Evolutionary conservation across 2,329 filamentous ascomycete genomes (phyloP).

Genomic region (Colletotrichum abscissum): DNA sequence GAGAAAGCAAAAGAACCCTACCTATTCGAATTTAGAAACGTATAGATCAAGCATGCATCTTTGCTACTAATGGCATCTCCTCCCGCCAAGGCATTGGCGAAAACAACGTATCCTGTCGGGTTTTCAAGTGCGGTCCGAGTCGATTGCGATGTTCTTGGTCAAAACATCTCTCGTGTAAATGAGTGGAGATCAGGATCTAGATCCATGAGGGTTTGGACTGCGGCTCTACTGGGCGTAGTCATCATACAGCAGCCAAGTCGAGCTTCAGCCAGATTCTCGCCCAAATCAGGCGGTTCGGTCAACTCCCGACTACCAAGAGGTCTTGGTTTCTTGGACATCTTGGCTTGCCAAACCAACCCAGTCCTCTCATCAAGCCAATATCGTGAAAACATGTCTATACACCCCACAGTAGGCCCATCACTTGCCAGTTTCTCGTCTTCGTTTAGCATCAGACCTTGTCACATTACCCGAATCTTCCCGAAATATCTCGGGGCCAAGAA

Average conservation of each 20-base stretch:
- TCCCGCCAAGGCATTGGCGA: background rate
- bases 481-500: slow-evolving; percentile 1
- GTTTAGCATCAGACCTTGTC: background rate
- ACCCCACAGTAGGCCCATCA: background rate
- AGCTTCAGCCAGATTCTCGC: background rate
- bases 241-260: slow-evolving; percentile 14
- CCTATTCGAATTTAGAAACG: too few species aligned
- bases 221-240: slow-evolving; percentile 26
- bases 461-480: background rate
- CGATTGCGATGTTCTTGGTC: background rate
- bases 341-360: slow-evolving; percentile 14
- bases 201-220: slow-evolving; percentile 1
- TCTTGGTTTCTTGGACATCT: slow-evolving; percentile 23
- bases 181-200: background rate
- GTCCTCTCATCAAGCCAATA: background rate
- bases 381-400: background rate
- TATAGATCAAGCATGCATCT: too few species aligned
- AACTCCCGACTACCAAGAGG: slow-evolving; percentile 23
- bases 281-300: background rate
- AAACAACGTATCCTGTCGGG: background rate
- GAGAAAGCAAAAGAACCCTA: too few species aligned
- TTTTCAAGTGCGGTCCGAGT: slow-evolving; percentile 15
- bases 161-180: background rate
- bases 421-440: background rate
- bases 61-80: background rate